Base-by-base conservation (phyloP, 2,329 filamentous ascomycete genomes). In the Chrysosporium queenslandicum region DNA sequence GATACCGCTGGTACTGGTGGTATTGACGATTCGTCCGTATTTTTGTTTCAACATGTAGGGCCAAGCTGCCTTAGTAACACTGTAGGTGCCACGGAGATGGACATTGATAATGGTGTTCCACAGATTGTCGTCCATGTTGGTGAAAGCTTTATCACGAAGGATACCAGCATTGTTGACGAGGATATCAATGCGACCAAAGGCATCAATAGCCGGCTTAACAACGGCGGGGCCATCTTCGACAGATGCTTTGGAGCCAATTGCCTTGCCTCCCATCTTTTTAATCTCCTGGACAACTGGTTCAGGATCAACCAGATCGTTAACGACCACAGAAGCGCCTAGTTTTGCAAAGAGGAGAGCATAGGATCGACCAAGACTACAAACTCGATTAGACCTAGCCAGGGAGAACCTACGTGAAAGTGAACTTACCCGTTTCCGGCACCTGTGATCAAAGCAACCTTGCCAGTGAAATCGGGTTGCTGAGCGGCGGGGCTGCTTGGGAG, bases 141-240 rank as follows among this genome's bases (percentile, higher is more conserved):
- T 79, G 70, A 98, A 98, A 37, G 92, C 90, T 81, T 96, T 97
- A 77, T 98, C 92, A 46, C 92, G 84, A 50, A 98, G 82, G 62
- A 98, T 98, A 65, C 92, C 92, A 50, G 92, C 92, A 66, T 98
- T 98, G 82, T 98, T 98, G 76, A 98, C 79, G 58, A 98, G 72
- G 58, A 98, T 90, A 66, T 98, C 92, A 62, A 98, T 80, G 62
- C 92, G 87, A 62, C 92, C 92, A 68, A 86, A 97, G 37, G 85
- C 83, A 66, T 97, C 91, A 63, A 98, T 94, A 52, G 91, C 91
- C 53, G 81, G 83, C 79, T 96, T 94, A 63, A 98, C 83, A 43
- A 97, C 87, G 36, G 78, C 78, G 52, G 96, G 90, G 43, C 92
- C 92, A 56, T 98, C 88, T 69, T 95, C 87, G 55, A 90, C 90